A percentile compares a stretch with the other conserved stretches of the same genome.
These are phyloP conservation scores for Posidonia australis DNA, from an alignment of 106 monocot species.

Conservation along the genomic window DNA sequence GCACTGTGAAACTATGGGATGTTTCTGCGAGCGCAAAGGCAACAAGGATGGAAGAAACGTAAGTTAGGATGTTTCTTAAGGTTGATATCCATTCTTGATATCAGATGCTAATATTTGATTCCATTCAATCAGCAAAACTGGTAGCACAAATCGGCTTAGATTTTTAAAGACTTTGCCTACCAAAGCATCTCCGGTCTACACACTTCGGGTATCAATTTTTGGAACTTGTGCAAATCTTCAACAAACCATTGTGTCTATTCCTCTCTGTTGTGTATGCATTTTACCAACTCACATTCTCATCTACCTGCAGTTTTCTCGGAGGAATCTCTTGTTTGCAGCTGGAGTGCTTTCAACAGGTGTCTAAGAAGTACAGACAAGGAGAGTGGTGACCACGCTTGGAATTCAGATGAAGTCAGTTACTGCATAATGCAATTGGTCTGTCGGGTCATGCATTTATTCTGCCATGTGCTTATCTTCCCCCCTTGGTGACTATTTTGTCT, in stretches of 20 bases:
- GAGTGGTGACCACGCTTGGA: background rate
- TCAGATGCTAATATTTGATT: background rate
- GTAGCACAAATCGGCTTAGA: constrained; percentile 48
- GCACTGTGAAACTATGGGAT: constrained; percentile 90
- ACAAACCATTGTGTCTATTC: background rate
- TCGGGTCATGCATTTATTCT: too few relatives aligned
- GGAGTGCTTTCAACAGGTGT: constrained; percentile 43
- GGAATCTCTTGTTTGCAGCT: constrained; percentile 77
- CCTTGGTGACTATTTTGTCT: too few relatives aligned
- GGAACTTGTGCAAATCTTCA: too few relatives aligned
- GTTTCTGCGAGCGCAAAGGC: constrained; percentile 71
- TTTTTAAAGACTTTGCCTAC: constrained; percentile 77
- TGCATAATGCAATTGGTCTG: too few relatives aligned
- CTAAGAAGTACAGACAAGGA: background rate
- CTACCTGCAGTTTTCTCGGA: constrained; percentile 59
- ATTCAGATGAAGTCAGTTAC: background rate
- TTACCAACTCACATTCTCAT: background rate
- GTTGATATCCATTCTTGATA: background rate
- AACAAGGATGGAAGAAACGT: constrained; percentile 65
- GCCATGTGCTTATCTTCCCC: too few relatives aligned
- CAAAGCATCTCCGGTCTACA: constrained; percentile 80
- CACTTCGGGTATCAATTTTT: constrained; percentile 35
- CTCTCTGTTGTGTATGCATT: background rate
- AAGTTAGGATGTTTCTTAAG: constrained; percentile 5
- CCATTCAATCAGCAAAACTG: constrained; percentile 41